Evolutionary conservation across 768 basidiomycete genomes (phyloP), one percentile per base, ranked within the genome.

Genomic region (Trametes coccinea): DNA sequence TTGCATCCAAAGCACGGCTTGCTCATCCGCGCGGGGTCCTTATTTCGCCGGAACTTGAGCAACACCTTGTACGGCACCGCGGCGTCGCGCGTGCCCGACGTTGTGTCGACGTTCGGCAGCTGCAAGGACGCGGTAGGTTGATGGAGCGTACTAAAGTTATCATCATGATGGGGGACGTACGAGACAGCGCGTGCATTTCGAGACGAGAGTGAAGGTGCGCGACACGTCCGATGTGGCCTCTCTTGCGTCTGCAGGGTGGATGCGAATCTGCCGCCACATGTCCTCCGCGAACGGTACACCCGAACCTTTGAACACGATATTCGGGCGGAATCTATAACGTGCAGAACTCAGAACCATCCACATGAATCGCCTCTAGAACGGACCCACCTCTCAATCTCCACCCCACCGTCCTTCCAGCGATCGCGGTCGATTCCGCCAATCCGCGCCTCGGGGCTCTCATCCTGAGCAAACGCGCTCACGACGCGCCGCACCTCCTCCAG

Each of bases 41-140:
- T 56, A 16, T 86, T 84, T 33, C 72, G 82, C 40, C 90, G 82
- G 71, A 89, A 87, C 76, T 88, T 90, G 82, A 85, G 86, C 9
- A 91, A 69, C 6, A 85, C 82, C 73, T 92, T 90, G 74, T 77
- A 90, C 4, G 90, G 90, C 4, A 92, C 89, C 0, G 88, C 87
- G 14, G 78, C 79, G 67, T 93, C 90, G 17, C 84, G 81, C 17
- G 80, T 71, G 33, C 89, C 90, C 3, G 84, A 86, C 44, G 77
- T 75, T 0, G 87, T 81, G 67, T 84, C 82, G 14, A 92, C 82
- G 65, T 92, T 92, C 14, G 90, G 90, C 49, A 92, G 72, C 90
- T 92, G 57, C 60, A 59, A 2, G 61, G 14, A 59, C n/a, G 37
- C 5, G 59, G 40, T 13, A 29, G 14, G 39, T 39, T 13, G 22